These are phyloP conservation scores for Triticum timopheevii DNA, from an alignment of 176 grass and related monocot genomes.

Conservation along the genomic window DNA sequence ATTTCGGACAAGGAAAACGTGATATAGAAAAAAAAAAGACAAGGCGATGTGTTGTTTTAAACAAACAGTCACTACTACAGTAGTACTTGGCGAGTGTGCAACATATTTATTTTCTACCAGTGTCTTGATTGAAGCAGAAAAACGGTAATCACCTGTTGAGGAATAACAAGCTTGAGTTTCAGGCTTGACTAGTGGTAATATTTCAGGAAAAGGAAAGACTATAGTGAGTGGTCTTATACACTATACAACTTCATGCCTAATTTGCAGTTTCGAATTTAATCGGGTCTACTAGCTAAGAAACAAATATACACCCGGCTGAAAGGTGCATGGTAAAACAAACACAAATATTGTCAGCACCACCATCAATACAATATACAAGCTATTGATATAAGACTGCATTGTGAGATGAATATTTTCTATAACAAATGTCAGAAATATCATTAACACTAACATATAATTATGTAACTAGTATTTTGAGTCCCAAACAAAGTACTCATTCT, in stretches of 20 bases:
- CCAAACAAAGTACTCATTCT: neutral
- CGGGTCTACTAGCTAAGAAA: neutral
- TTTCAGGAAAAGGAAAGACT: neutral
- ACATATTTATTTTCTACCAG: neutral
- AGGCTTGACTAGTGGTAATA: neutral
- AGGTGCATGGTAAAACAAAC: neutral
- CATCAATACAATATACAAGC: neutral
- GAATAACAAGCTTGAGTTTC: neutral
- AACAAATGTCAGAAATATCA: neutral
- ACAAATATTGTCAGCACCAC: neutral
- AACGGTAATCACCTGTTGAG: neutral
- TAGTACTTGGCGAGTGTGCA: neutral
- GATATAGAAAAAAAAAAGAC: neutral
- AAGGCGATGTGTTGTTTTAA: neutral
- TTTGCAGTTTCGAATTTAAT: neutral
- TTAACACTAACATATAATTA: neutral
- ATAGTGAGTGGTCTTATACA: neutral
- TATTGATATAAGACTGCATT: neutral
- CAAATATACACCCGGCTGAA: neutral
- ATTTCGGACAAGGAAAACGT: neutral
- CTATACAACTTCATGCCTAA: neutral
- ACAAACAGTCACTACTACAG: neutral
- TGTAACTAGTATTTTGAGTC: neutral
- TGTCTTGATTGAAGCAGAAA: neutral
- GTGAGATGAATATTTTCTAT: neutral